Percentiles rank a stretch among this genome's conserved stretches.
Conservation (phyloP, 805 yeast genomes). For the Schwanniomyces vanrijiae region DNA sequence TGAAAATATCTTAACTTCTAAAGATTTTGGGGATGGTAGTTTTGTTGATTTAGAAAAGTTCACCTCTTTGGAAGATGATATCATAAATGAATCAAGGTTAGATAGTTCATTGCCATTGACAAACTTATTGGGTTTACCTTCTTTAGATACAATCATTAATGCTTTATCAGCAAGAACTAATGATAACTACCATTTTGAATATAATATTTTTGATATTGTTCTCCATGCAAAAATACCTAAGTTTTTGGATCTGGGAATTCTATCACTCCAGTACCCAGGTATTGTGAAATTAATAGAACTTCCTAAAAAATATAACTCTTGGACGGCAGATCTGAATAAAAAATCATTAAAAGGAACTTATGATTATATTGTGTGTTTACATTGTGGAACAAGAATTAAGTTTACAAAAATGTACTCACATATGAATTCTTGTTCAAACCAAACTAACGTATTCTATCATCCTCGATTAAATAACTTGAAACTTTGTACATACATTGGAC, state of each 20-base stretch:
- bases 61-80: constrained; percentile 13
- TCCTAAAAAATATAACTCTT: constrained; percentile 40
- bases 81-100: constrained; percentile 13
- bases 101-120: constrained; percentile 25
- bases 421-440: constrained; percentile 23
- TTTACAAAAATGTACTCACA: constrained; percentile 24
- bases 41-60: constrained; percentile 16
- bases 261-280: constrained; percentile 52
- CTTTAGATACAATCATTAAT: constrained; percentile 17
- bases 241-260: constrained; percentile 18
- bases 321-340: constrained; percentile 22
- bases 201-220: constrained; percentile 20
- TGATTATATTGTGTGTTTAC: constrained; percentile 32
- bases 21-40: constrained; percentile 23
- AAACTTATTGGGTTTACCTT: constrained; percentile 22
- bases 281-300: constrained; percentile 51
- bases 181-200: constrained; percentile 15
- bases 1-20: constrained; percentile 32
- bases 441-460: constrained; percentile 25
- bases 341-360: constrained; percentile 12
- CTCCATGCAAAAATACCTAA: constrained; percentile 26
- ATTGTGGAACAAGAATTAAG: constrained; percentile 28
- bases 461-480: constrained; percentile 26
- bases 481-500: constrained; percentile 23
- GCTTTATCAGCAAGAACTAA: constrained; percentile 3